Conservation (phyloP, 2,329 filamentous ascomycete genomes). For the Ophiostoma ulmi region DNA sequence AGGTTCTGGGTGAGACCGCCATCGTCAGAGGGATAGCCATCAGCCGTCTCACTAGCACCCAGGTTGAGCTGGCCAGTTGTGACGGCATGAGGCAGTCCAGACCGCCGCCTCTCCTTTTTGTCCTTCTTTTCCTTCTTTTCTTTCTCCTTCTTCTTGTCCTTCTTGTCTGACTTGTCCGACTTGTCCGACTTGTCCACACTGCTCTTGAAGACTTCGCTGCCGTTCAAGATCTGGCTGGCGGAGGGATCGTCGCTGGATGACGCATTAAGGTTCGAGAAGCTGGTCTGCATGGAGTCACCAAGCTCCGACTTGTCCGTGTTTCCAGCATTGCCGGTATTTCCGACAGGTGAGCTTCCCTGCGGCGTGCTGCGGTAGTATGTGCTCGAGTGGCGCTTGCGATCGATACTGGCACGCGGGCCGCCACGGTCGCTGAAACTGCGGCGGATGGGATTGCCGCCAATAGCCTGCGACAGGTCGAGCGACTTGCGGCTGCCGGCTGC, state of each 20-base stretch:
- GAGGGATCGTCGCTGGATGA: constrained; percentile 73
- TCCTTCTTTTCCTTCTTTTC: not conserved
- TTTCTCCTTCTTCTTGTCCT: not conserved
- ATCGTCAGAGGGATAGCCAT: constrained; percentile 31
- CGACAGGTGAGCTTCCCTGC: not conserved
- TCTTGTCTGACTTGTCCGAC: not conserved
- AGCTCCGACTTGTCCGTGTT: constrained; percentile 30
- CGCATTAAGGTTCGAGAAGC: constrained; percentile 62
- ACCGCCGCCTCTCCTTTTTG: not conserved
- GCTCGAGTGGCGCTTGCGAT: constrained; percentile 32
- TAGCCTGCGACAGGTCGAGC: constrained; percentile 45
- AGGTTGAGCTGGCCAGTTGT: constrained; percentile 38
- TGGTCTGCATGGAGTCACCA: constrained; percentile 57
- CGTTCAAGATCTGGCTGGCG: constrained; percentile 81
- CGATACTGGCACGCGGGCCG: constrained; percentile 47
- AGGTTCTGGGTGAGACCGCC: constrained; percentile 45
- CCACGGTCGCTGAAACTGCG: constrained; percentile 61
- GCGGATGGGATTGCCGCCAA: constrained; percentile 42
- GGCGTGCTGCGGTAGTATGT: constrained; percentile 1
- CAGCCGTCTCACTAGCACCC: constrained; percentile 25
- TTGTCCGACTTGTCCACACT: constrained; percentile 44
- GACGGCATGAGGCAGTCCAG: constrained; percentile 32
- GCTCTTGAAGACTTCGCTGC: constrained; percentile 82
- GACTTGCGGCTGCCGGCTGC: constrained; percentile 39
- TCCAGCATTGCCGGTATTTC: not conserved